Evolutionary conservation across 2,329 filamentous ascomycete species (phyloP).

Genomic region (Arthroderma sp.): DNA sequence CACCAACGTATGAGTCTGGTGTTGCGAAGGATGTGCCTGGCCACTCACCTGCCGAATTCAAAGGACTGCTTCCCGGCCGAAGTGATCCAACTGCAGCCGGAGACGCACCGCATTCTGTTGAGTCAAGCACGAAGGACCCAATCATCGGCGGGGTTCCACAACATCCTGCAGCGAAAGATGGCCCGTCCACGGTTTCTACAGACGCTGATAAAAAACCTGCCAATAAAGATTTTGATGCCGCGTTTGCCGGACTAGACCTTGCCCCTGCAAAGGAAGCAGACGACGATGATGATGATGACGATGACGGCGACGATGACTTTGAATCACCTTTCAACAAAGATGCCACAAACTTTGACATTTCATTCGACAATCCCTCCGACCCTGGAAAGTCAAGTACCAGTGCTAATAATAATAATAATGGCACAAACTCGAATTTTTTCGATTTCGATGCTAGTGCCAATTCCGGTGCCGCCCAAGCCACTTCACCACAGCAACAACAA

Average conservation of each 20-base stretch:
- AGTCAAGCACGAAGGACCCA: slow-evolving; percentile 23
- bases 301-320: slow-evolving; percentile 46
- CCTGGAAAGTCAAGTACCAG: slow-evolving; percentile 15
- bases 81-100: slow-evolving; percentile 26
- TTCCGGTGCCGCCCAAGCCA: slow-evolving; percentile 30
- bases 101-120: slow-evolving; percentile 28
- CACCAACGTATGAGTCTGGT: slow-evolving; percentile 29
- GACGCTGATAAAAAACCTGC: slow-evolving; percentile 18
- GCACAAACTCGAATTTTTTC: slow-evolving; percentile 26
- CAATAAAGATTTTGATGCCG: slow-evolving; percentile 34
- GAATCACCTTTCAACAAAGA: slow-evolving; percentile 21
- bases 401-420: slow-evolving; percentile 11
- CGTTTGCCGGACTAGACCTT: slow-evolving; percentile 32
- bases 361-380: slow-evolving; percentile 30
- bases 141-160: slow-evolving; percentile 25
- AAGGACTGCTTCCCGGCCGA: slow-evolving; percentile 28
- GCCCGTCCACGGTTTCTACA: neutral
- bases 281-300: slow-evolving; percentile 21
- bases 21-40: slow-evolving; percentile 15
- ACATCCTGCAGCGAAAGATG: slow-evolving; percentile 10
- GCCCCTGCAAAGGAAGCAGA: slow-evolving; percentile 33
- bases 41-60: slow-evolving; percentile 25
- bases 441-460: slow-evolving; percentile 22
- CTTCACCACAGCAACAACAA: slow-evolving; percentile 25
- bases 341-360: slow-evolving; percentile 32